Evolutionary conservation across 2,329 filamentous ascomycete genomes (phyloP).

Genomic region (Mycosphaerella sp.): DNA sequence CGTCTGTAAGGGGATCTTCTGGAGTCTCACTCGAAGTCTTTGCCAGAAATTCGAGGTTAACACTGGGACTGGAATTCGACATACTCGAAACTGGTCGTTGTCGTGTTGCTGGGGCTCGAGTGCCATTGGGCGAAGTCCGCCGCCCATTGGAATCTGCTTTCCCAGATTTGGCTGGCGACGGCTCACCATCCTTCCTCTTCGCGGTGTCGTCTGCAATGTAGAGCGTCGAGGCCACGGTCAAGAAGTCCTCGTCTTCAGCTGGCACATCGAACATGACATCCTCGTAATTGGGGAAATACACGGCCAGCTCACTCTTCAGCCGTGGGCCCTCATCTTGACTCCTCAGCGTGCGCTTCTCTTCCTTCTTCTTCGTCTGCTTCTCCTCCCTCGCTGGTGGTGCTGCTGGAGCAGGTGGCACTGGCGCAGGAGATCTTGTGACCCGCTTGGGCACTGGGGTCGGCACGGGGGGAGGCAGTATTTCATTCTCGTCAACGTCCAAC

Average conservation of each 20-base stretch:
- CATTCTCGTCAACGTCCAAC: conserved; percentile 25
- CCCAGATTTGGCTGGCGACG: conserved; percentile 14
- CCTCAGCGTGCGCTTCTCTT: conserved; percentile 70
- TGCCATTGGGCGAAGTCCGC: conserved; percentile 16
- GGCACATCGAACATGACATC: conserved; percentile 83
- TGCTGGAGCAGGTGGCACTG: neutral
- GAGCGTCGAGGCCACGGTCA: conserved; percentile 24
- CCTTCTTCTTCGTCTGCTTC: conserved; percentile 25
- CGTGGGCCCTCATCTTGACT: conserved; percentile 75
- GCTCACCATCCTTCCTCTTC: conserved; percentile 10
- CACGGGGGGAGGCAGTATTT: conserved; percentile 14
- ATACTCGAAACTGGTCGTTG: conserved; percentile 13
- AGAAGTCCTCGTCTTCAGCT: conserved; percentile 61
- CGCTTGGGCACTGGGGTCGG: conserved; percentile 10
- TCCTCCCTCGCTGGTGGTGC: neutral
- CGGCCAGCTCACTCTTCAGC: conserved; percentile 84
- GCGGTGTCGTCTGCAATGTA: conserved; percentile 30
- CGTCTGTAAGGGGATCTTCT: conserved; percentile 52
- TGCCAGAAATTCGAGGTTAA: conserved; percentile 23
- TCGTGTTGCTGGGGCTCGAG: conserved; percentile 13
- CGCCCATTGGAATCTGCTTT: conserved; percentile 7
- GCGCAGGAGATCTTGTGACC: conserved; percentile 12
- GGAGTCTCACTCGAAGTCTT: conserved; percentile 31
- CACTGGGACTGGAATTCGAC: conserved; percentile 19
- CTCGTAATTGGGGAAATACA: conserved; percentile 91